A percentile compares a stretch with the other conserved stretches of the same genome.
phyloP scores from a whole-genome alignment of 1,284 basidiomycete genomes.

The Malassezia cuniculi region DNA sequence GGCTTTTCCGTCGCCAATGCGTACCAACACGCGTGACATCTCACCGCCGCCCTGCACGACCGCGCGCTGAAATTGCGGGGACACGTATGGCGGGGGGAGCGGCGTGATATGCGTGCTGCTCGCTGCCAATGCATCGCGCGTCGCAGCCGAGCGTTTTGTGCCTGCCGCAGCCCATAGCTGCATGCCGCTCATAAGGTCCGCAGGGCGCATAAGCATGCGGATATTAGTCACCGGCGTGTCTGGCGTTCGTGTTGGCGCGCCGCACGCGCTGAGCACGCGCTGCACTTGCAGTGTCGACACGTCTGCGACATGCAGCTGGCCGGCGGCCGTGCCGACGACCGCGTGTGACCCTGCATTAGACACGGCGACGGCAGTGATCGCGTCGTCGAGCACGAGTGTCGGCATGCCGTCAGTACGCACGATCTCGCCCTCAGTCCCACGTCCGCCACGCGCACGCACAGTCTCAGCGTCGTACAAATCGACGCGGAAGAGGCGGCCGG shows the following conservation, averaged over 20 bases:
- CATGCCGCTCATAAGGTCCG: slow-evolving; percentile 18
- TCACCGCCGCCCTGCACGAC: background rate
- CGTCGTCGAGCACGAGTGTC: slow-evolving; percentile 12
- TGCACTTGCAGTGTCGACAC: slow-evolving; percentile 77
- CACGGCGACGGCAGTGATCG: slow-evolving; percentile 58
- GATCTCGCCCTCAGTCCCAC: slow-evolving; percentile 1
- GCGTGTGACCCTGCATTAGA: slow-evolving; percentile 60
- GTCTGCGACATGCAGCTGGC: slow-evolving; percentile 66
- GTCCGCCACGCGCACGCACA: slow-evolving; percentile 6
- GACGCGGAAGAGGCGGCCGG: slow-evolving; percentile 62
- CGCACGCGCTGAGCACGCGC: slow-evolving; percentile 50
- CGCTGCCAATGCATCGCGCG: slow-evolving; percentile 1
- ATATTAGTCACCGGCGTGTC: slow-evolving; percentile 29
- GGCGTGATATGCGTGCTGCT: slow-evolving; percentile 5
- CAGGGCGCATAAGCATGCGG: slow-evolving; percentile 16
- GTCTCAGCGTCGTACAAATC: slow-evolving; percentile 54
- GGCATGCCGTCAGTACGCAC: slow-evolving; percentile 1
- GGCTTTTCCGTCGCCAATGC: slow-evolving; percentile 3
- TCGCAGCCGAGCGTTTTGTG: slow-evolving; percentile 3
- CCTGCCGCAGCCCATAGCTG: slow-evolving; percentile 10
- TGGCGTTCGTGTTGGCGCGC: slow-evolving; percentile 12
- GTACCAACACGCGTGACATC: background rate
- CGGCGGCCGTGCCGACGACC: slow-evolving; percentile 46
- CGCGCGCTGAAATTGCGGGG: slow-evolving; percentile 8
- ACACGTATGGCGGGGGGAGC: slow-evolving; percentile 3